A percentile compares a stretch with the other conserved stretches of the same genome.
Evolutionary conservation across 306 rosid species (phyloP).

Genomic region (Ceratonia siliqua): DNA sequence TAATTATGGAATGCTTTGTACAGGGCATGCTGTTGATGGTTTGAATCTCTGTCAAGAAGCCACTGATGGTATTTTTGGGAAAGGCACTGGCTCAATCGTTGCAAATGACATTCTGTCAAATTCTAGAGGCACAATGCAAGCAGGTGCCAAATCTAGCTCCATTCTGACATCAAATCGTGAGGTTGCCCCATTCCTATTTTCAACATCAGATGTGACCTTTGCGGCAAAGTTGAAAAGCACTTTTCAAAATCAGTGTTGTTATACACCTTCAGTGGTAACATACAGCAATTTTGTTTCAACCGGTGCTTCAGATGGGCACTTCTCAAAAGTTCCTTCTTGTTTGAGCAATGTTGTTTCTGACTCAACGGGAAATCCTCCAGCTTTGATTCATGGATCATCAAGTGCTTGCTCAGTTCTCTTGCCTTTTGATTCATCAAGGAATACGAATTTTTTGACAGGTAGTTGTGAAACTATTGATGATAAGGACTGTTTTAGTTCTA

Average conservation of each 20-base stretch:
- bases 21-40: slow-evolving; percentile 42
- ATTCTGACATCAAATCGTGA: slow-evolving; percentile 31
- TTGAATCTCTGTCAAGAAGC: slow-evolving; percentile 28
- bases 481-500: neutral
- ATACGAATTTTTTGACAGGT: slow-evolving; percentile 16
- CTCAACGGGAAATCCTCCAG: neutral
- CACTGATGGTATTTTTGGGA: slow-evolving; percentile 21
- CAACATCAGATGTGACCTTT: slow-evolving; percentile 35
- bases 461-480: neutral
- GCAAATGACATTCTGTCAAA: slow-evolving; percentile 39
- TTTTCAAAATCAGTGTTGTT: slow-evolving; percentile 33
- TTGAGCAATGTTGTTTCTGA: neutral
- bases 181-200: slow-evolving; percentile 33
- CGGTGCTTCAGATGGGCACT: neutral
- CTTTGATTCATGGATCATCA: neutral
- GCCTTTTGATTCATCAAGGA: neutral
- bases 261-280: neutral
- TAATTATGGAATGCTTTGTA: slow-evolving; percentile 33
- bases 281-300: neutral
- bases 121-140: slow-evolving; percentile 24
- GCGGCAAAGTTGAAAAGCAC: slow-evolving; percentile 28
- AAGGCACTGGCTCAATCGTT: slow-evolving; percentile 3
- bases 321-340: slow-evolving; percentile 1
- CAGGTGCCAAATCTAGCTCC: slow-evolving; percentile 31
- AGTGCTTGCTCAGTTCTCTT: neutral